These are phyloP conservation scores for Dictyophora rubrovolvata DNA, from an alignment of 768 basidiomycete genomes.

Conservation along the genomic window DNA sequence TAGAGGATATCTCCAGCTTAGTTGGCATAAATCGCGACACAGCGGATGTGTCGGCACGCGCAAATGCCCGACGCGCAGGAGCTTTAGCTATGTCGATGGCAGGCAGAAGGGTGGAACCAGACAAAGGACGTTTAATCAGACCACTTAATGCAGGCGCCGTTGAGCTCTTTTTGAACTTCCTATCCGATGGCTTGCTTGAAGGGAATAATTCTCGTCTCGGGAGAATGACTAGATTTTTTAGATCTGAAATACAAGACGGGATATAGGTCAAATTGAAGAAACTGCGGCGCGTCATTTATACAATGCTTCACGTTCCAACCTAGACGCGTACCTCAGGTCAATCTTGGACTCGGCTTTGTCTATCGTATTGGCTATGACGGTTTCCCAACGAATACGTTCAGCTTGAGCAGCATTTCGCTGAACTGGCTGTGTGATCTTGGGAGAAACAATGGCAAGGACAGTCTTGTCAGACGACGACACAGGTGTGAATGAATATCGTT, in stretches of 20 bases:
- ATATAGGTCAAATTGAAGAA: conserved; percentile 38
- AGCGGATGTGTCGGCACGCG: conserved; percentile 12
- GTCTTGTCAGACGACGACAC: conserved; percentile 16
- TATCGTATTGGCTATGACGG: conserved; percentile 32
- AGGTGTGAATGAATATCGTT: conserved; percentile 18
- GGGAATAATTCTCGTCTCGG: conserved; percentile 23
- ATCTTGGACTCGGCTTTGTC: conserved; percentile 41
- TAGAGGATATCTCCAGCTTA: conserved; percentile 18
- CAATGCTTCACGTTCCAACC: conserved; percentile 1
- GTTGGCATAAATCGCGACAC: neutral
- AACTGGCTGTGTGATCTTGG: conserved; percentile 15
- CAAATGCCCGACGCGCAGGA: conserved; percentile 10
- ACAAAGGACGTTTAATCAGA: conserved; percentile 17
- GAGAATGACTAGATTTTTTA: conserved; percentile 36
- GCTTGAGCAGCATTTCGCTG: conserved; percentile 11
- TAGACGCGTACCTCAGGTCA: conserved; percentile 39
- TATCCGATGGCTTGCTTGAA: conserved; percentile 10
- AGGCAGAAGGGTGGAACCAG: conserved; percentile 28
- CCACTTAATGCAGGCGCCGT: conserved; percentile 6
- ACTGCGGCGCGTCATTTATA: conserved; percentile 4
- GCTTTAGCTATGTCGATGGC: conserved; percentile 11
- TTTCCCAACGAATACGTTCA: conserved; percentile 38
- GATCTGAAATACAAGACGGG: conserved; percentile 35
- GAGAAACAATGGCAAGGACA: conserved; percentile 11
- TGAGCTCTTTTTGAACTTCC: conserved; percentile 6